These are phyloP conservation scores for Nepenthes mirabilis DNA, from an alignment of 148 eudicot species.

Conservation along the genomic window DNA sequence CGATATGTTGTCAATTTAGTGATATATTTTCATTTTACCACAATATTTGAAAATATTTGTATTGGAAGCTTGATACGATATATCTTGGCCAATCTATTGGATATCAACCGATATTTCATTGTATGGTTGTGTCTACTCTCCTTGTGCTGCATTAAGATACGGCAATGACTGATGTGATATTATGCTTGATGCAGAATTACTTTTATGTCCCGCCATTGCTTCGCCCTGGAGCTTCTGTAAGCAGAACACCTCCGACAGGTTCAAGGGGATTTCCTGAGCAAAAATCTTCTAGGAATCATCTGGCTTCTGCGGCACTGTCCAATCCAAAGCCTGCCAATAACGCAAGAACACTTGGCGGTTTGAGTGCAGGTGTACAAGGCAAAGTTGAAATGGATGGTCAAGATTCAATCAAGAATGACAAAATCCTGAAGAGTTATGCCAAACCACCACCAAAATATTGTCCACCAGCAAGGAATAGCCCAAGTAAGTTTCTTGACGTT, in stretches of 20 bases:
- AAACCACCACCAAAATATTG: constrained; percentile 43
- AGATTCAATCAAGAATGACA: constrained; percentile 42
- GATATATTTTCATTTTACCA: no score
- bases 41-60: no score
- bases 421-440: constrained; percentile 19
- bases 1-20: no score
- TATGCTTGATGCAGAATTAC: constrained; percentile 40
- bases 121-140: not conserved
- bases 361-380: constrained; percentile 44
- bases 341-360: constrained; percentile 25
- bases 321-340: constrained; percentile 23
- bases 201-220: constrained; percentile 53
- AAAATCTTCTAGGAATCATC: constrained; percentile 32
- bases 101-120: no score
- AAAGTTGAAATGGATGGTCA: constrained; percentile 56
- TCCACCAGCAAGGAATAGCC: constrained; percentile 46
- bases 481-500: constrained; percentile 28
- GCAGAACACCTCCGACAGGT: constrained; percentile 46
- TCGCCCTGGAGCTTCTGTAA: constrained; percentile 30
- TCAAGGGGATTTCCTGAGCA: constrained; percentile 35
- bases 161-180: not conserved
- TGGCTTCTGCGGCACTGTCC: constrained; percentile 25
- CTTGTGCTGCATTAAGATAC: not conserved
- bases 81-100: no score
- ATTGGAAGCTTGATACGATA: no score